Base-by-base conservation (phyloP, 176 grass and related monocot species). In the Saccharum officinarum region DNA sequence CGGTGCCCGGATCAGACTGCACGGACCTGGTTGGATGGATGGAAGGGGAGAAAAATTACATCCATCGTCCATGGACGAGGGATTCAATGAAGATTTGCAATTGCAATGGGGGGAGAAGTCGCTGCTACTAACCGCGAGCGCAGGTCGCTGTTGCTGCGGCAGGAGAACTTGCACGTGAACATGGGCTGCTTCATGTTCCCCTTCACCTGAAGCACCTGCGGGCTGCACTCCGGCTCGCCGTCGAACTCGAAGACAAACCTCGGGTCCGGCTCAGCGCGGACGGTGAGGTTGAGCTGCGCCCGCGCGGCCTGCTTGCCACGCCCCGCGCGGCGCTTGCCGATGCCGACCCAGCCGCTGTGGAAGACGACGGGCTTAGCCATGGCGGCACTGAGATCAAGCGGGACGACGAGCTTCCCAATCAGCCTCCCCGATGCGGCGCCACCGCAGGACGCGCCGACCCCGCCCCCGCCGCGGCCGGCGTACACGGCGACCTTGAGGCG, bases 151-250 rank as follows among this genome's bases (percentile, higher is more conserved):
- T 67, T 74, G 80, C 85, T 92, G 34, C 92, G 86, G 88, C 91
- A 96, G 44, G 90, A 89, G 90, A 99, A 96, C 75, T 86, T 92
- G 92, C 95, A 97, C 22, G 95, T 97, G 91, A 97, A 97, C 79
- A 97, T 84, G 76, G 92, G 92, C 82, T 94, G 92, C 63, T 62
- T 83, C 90, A 92, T 89, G 40, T 12, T 23, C 3, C 90, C 90
- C 76, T 88, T 84, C 63, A 97, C 89, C 90, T 97, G 95, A 4
- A 95, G 59, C 46, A 97, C 92, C 83, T 95, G 95, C 12, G 92
- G 92, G 82, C 90, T 93, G 37, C 92, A 91, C 79, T 97, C 90
- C 0, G 95, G 95, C 68, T 97, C 90, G 28, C 92, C 90, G 28
- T 92, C 95, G 57, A 95, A 97, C 86, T 97, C 82, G 77, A 97